Evolutionary conservation across 2,329 filamentous ascomycete species (phyloP), one percentile per base, ranked within the genome.

Genomic region (Dactylellina haptotyla): DNA sequence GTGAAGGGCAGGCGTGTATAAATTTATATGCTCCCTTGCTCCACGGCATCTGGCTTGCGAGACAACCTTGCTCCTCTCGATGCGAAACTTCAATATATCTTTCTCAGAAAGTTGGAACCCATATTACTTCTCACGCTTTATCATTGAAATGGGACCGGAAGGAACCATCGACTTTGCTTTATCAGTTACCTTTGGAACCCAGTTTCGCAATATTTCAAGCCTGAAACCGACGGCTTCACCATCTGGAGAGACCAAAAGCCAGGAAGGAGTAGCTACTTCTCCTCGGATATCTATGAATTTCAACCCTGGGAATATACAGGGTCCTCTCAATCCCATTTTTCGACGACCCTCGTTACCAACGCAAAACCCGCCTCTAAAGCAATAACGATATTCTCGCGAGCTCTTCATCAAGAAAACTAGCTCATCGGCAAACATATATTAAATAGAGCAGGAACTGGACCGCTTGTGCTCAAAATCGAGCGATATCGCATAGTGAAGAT

Each of bases 81-180:
- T 58, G 25, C 25, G 18, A 43, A 34, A 54, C 54, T 53, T 25
- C 32, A 34, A 20, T 39, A 25, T 34, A 50, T 34, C 46, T 18
- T 48, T 66, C 54, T 73, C 61, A 39, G 10, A 9, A 34, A 34
- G 39, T 34, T 65, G 48, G 25, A 45, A 12, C 20, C 14, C 25
- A 32, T 37, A 30, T 56, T 18, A 34, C 32, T 51, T 41, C 46
- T 46, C 54, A 59, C 39, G 34, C 14, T 28, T 14, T 43, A 12
- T 16, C 2, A 30, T 20, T 37, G 54, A 45, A 57, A 73, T 66
- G 61, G 54, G 37, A 6, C 14, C 61, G 1, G 69, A 73, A 37
- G 69, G 69, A 41, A 73, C 54, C 4, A 14, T 73, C 14, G 20
- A 62, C 30, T 73, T 73, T 57, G 69, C 69, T 23, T 54, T 73